These are phyloP conservation scores for Trichoderma aggressivum DNA, from an alignment of 2,329 filamentous ascomycete species.

Conservation along the genomic window DNA sequence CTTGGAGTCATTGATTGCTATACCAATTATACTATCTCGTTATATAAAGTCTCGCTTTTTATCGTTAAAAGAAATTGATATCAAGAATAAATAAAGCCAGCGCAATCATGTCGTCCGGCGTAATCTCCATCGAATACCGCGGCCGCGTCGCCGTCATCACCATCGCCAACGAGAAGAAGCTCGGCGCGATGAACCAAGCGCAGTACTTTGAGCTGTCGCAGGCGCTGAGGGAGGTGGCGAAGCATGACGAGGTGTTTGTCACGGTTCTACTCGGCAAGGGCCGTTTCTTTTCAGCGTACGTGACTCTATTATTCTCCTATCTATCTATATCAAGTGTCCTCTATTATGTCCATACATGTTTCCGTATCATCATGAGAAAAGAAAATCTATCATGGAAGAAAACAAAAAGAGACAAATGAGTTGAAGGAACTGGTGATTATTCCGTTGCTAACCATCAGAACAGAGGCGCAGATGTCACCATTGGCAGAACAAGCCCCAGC, in stretches of 20 bases:
- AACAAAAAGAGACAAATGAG: background rate
- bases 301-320: conserved; percentile 14
- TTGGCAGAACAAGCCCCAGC: conserved; percentile 43
- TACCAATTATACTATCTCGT: background rate
- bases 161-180: conserved; percentile 79
- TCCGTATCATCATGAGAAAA: background rate
- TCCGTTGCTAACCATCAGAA: background rate
- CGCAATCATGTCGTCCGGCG: conserved; percentile 7
- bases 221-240: conserved; percentile 72
- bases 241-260: conserved; percentile 74
- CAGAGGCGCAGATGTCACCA: conserved; percentile 76
- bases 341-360: background rate
- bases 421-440: background rate
- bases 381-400: background rate
- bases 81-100: background rate
- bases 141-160: conserved; percentile 67
- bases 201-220: conserved; percentile 76
- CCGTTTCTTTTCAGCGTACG: conserved; percentile 83
- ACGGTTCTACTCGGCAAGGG: conserved; percentile 83
- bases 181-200: conserved; percentile 72
- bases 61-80: background rate
- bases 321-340: background rate
- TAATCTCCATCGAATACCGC: conserved; percentile 40
- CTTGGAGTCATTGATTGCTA: background rate
- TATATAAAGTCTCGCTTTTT: background rate